Conservation (phyloP, 2,329 filamentous ascomycete species). For the Esteya vermicola region DNA sequence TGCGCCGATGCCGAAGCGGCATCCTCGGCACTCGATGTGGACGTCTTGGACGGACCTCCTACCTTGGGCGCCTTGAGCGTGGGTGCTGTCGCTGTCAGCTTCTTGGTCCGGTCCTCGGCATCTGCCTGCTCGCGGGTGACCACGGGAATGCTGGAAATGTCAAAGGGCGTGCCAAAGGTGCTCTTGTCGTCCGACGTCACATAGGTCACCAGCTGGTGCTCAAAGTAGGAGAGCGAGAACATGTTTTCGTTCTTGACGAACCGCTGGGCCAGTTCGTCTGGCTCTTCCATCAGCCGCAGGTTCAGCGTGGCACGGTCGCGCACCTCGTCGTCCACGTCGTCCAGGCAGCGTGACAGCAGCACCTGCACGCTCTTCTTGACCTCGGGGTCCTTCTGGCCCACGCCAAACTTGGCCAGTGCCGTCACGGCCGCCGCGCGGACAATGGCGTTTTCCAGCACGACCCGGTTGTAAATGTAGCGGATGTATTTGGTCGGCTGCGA, state of each 20-base stretch:
- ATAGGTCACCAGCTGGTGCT: constrained; percentile 95
- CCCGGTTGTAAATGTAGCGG: constrained; percentile 97
- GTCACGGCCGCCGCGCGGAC: constrained; percentile 92
- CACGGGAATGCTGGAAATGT: constrained; percentile 78
- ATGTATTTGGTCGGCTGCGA: constrained; percentile 97
- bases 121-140: constrained; percentile 93
- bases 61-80: constrained; percentile 87
- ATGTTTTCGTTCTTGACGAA: constrained; percentile 96
- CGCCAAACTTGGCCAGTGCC: constrained; percentile 90
- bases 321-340: constrained; percentile 96
- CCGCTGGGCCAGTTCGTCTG: constrained; percentile 68
- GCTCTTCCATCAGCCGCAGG: constrained; percentile 79
- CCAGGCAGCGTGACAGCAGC: constrained; percentile 80
- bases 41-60: constrained; percentile 53
- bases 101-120: constrained; percentile 92
- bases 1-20: constrained; percentile 63
- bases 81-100: constrained; percentile 82
- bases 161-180: constrained; percentile 74
- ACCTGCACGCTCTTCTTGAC: constrained; percentile 94
- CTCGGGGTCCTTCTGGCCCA: constrained; percentile 89
- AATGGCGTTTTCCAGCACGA: constrained; percentile 92
- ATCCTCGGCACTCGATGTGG: constrained; percentile 52
- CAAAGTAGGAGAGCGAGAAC: constrained; percentile 87
- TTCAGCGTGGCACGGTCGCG: constrained; percentile 90
- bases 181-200: constrained; percentile 84